A percentile compares a stretch with the other conserved stretches of the same genome.
Conservation (phyloP, 768 basidiomycete species). For the Russula abietina region DNA sequence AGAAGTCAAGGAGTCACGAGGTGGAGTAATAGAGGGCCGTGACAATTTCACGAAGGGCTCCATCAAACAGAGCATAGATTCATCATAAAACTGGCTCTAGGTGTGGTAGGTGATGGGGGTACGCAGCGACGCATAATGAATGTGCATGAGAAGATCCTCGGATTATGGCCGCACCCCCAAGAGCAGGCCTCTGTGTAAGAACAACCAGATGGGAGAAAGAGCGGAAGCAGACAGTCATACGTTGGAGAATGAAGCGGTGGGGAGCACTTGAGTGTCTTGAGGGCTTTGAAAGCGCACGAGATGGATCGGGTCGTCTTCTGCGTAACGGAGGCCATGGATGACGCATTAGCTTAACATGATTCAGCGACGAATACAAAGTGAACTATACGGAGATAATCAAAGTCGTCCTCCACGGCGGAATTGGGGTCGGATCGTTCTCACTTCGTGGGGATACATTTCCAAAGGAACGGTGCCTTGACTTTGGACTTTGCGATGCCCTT, state of each 20-base stretch:
- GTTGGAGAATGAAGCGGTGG: constrained; percentile 49
- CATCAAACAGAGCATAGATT: background rate
- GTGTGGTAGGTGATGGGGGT: background rate
- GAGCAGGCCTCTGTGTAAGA: constrained; percentile 57
- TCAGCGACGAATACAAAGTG: too few species aligned
- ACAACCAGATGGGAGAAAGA: background rate
- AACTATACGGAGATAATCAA: constrained; percentile 1
- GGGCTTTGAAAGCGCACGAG: too few species aligned
- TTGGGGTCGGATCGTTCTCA: constrained; percentile 20
- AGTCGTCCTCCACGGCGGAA: constrained; percentile 17
- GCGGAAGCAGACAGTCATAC: constrained; percentile 37
- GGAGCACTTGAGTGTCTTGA: constrained; percentile 29
- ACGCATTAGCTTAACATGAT: background rate
- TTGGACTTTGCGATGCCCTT: constrained; percentile 15
- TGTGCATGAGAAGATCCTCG: too few species aligned
- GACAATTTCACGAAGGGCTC: constrained; percentile 1
- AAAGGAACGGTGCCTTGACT: background rate
- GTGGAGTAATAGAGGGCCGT: background rate
- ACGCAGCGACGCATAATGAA: too few species aligned
- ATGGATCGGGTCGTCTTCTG: background rate
- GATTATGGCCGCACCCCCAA: too few species aligned
- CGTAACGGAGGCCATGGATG: constrained; percentile 2
- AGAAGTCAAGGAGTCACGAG: too few species aligned
- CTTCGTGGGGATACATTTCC: constrained; percentile 13
- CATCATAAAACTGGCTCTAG: background rate